phyloP scores from a whole-genome alignment of 805 yeast genomes.

The Candida boleticola region DNA sequence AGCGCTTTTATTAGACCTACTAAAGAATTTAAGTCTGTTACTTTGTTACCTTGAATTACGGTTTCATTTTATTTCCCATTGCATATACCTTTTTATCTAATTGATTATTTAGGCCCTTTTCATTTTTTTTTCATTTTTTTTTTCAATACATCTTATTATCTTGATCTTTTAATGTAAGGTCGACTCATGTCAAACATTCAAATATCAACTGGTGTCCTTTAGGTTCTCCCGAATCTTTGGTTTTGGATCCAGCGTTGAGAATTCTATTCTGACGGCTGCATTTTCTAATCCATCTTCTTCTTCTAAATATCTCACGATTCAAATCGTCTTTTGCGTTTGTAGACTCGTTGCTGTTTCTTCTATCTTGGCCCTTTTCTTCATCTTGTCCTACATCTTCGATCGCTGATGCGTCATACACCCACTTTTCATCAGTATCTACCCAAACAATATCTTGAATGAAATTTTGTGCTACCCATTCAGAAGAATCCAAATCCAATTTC shows the following conservation, averaged over 20 bases:
- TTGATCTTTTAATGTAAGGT: too few relatives aligned
- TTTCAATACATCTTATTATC: too few relatives aligned
- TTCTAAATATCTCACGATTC: constrained; percentile 43
- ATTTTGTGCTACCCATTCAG: constrained; percentile 57
- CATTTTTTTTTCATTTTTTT: too few relatives aligned
- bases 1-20: too few relatives aligned
- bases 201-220: not conserved
- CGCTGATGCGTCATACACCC: constrained; percentile 70
- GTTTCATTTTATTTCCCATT: too few relatives aligned
- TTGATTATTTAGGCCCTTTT: too few relatives aligned
- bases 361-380: not conserved
- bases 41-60: too few relatives aligned
- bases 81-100: too few relatives aligned
- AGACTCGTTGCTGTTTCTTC: not conserved
- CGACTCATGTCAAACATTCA: not conserved
- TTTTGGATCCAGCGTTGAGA: too few relatives aligned
- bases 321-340: not conserved
- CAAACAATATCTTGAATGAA: constrained; percentile 51
- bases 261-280: constrained; percentile 21
- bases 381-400: constrained; percentile 67
- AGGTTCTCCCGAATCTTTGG: constrained; percentile 5
- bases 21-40: too few relatives aligned
- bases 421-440: constrained; percentile 72
- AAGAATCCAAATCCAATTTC: constrained; percentile 65
- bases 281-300: constrained; percentile 66